Conservation (phyloP, 2,329 filamentous ascomycete species). For the Cladosporium sp. region DNA sequence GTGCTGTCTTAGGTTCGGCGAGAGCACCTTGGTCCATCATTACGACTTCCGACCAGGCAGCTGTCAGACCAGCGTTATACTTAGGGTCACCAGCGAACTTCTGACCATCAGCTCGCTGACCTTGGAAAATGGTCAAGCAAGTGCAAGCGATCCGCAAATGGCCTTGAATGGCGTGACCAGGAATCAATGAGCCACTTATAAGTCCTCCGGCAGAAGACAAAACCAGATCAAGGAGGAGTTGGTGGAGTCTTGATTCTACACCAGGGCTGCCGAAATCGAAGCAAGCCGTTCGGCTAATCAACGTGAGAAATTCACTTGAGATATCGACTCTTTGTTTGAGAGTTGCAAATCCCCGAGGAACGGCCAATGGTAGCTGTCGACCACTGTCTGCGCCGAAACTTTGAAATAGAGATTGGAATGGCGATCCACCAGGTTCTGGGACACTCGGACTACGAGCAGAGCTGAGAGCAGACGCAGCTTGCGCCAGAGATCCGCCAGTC, state of each 20-base stretch:
- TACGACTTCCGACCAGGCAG: slow-evolving; percentile 29
- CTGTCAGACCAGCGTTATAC: slow-evolving; percentile 28
- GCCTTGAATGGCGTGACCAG: slow-evolving; percentile 27
- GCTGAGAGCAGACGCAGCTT: not conserved
- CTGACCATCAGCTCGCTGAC: slow-evolving; percentile 26
- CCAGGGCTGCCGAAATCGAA: slow-evolving; percentile 31
- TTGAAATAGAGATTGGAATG: not conserved
- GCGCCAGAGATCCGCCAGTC: not conserved
- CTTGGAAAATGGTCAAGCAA: slow-evolving; percentile 31
- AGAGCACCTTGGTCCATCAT: slow-evolving; percentile 26
- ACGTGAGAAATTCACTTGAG: slow-evolving; percentile 24
- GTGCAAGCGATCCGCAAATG: slow-evolving; percentile 30
- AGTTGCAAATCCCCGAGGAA: slow-evolving; percentile 29
- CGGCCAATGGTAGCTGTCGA: slow-evolving; percentile 25
- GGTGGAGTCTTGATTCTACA: slow-evolving; percentile 25
- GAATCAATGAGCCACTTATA: slow-evolving; percentile 12
- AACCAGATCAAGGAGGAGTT: slow-evolving; percentile 29
- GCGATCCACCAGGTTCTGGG: not conserved
- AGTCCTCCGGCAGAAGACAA: slow-evolving; percentile 21
- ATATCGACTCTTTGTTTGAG: slow-evolving; percentile 26
- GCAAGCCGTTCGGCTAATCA: slow-evolving; percentile 31
- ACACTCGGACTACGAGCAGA: not conserved
- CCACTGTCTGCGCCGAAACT: not conserved
- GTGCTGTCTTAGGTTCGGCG: slow-evolving; percentile 28
- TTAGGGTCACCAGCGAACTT: slow-evolving; percentile 25